A percentile compares a stretch with the other conserved stretches of the same genome.
Conservation (phyloP, 2,329 filamentous ascomycete species). For the Aspergillus bombycis region DNA sequence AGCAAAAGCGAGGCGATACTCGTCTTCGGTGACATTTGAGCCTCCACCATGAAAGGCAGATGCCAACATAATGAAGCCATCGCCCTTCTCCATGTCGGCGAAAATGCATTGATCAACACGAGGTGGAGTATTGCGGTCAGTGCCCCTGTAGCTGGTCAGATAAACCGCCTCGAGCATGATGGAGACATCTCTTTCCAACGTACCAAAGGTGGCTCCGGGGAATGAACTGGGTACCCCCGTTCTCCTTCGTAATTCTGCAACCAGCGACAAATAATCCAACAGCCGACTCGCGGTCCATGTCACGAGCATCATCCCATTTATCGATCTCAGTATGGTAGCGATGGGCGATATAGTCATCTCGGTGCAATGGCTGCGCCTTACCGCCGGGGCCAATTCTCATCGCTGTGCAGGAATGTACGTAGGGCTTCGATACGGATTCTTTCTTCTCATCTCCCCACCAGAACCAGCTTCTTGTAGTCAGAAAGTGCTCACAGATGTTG, state of each 20-base stretch:
- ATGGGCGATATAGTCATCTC: conserved; percentile 19
- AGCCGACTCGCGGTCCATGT: conserved; percentile 21
- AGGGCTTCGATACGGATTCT: conserved; percentile 30
- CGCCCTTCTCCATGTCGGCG: conserved; percentile 38
- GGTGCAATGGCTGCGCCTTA: conserved; percentile 28
- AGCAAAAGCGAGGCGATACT: conserved; percentile 37
- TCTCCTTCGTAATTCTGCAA: conserved; percentile 28
- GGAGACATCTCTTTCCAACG: background rate
- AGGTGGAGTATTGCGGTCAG: conserved; percentile 7
- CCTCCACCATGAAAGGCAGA: conserved; percentile 40
- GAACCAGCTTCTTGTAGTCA: conserved; percentile 31
- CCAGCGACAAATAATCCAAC: conserved; percentile 31
- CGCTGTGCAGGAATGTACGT: conserved; percentile 20
- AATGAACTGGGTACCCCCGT: conserved; percentile 36
- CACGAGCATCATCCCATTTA: conserved; percentile 11
- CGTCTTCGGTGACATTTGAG: conserved; percentile 34
- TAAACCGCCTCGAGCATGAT: background rate
- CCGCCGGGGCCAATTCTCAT: conserved; percentile 27
- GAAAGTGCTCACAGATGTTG: conserved; percentile 28
- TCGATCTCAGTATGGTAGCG: conserved; percentile 6
- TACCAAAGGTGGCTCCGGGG: conserved; percentile 32
- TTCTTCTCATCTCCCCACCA: conserved; percentile 33
- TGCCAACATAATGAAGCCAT: conserved; percentile 42
- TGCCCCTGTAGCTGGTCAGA: background rate
- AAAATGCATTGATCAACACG: conserved; percentile 23